phyloP scores from a whole-genome alignment of 192 early-diverging fungal species.

The Coemansia sp. region DNA sequence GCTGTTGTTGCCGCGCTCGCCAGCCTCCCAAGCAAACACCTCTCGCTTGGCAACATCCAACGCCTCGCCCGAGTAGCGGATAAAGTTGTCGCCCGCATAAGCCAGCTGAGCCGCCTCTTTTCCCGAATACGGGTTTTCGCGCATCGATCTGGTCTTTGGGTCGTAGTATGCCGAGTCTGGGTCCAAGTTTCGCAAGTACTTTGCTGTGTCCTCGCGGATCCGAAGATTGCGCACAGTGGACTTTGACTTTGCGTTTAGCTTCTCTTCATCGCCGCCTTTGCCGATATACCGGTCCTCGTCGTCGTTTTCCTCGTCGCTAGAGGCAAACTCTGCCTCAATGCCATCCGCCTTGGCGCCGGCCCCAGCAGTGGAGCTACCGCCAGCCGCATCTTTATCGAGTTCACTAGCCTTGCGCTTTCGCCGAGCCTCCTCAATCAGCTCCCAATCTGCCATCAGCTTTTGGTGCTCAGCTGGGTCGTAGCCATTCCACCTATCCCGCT shows the following conservation, averaged over 20 bases:
- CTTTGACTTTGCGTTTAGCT: slow-evolving; percentile 85
- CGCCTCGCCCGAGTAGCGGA: slow-evolving; percentile 86
- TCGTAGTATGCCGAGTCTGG: slow-evolving; percentile 96
- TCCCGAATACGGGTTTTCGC: slow-evolving; percentile 89
- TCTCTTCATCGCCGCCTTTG: slow-evolving; percentile 68
- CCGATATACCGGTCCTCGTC: slow-evolving; percentile 90
- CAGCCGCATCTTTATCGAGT: slow-evolving; percentile 62
- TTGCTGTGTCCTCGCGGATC: slow-evolving; percentile 99
- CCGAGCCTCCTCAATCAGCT: slow-evolving; percentile 83
- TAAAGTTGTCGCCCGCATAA: slow-evolving; percentile 94
- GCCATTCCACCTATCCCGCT: slow-evolving; percentile 98
- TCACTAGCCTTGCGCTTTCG: slow-evolving; percentile 77
- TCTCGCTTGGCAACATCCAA: slow-evolving; percentile 82
- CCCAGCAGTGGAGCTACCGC: neutral
- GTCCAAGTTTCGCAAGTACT: slow-evolving; percentile 97
- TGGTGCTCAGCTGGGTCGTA: slow-evolving; percentile 90
- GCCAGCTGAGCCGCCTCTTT: slow-evolving; percentile 58
- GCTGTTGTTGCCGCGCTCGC: slow-evolving; percentile 74
- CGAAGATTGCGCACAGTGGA: slow-evolving; percentile 96
- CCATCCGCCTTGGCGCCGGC: neutral
- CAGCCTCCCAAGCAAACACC: slow-evolving; percentile 94
- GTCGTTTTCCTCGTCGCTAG: slow-evolving; percentile 75
- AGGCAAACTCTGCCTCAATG: slow-evolving; percentile 39
- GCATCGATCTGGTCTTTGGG: slow-evolving; percentile 99
- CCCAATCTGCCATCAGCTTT: slow-evolving; percentile 77